A percentile compares a stretch with the other conserved stretches of the same genome.
phyloP scores from a whole-genome alignment of 2,329 filamentous ascomycete species.

The Emericellopsis atlantica region DNA sequence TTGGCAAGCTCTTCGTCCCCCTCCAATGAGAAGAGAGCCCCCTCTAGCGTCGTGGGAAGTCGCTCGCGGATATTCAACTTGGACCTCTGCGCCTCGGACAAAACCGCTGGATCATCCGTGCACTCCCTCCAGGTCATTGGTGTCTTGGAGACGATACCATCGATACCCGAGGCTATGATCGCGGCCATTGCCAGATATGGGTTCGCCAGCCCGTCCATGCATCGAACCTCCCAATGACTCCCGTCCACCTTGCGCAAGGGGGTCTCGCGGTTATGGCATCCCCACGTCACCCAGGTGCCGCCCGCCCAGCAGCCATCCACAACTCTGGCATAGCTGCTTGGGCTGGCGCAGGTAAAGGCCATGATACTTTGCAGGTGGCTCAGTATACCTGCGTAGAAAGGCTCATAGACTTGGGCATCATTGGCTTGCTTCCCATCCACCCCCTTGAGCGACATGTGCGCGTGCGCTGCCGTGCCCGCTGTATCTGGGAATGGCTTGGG shows the following conservation, averaged over 20 bases:
- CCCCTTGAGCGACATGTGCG: conserved; percentile 54
- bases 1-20: conserved; percentile 30
- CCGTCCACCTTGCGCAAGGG: conserved; percentile 54
- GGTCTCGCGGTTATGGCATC: conserved; percentile 67
- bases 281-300: conserved; percentile 71
- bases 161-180: conserved; percentile 16
- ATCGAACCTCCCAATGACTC: conserved; percentile 68
- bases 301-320: conserved; percentile 62
- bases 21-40: conserved; percentile 39
- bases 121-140: conserved; percentile 40
- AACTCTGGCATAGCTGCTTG: conserved; percentile 56
- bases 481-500: conserved; percentile 50
- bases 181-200: conserved; percentile 48
- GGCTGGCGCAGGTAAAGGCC: conserved; percentile 56
- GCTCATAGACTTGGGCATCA: conserved; percentile 34
- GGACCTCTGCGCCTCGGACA: conserved; percentile 33
- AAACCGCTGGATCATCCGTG: conserved; percentile 34
- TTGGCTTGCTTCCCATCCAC: conserved; percentile 13
- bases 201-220: conserved; percentile 69
- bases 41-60: conserved; percentile 40
- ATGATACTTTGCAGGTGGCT: conserved; percentile 51
- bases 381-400: conserved; percentile 63
- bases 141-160: conserved; percentile 14
- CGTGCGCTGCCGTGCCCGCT: conserved; percentile 55
- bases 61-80: conserved; percentile 38